A percentile compares a stretch with the other conserved stretches of the same genome.
Evolutionary conservation across 768 basidiomycete genomes (phyloP).

Genomic region (Suillus discolor): DNA sequence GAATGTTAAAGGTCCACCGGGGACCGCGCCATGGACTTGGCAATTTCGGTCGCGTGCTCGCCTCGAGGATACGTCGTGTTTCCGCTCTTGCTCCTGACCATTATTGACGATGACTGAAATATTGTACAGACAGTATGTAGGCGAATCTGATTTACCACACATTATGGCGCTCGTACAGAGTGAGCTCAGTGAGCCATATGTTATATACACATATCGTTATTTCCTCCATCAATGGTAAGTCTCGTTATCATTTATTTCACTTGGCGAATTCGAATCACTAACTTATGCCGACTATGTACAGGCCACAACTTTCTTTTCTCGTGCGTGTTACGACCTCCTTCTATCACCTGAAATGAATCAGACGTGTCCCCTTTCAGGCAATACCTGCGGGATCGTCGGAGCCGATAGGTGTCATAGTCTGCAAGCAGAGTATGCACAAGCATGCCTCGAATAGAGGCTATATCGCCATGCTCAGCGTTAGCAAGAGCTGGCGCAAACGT

Average conservation of each 20-base stretch:
- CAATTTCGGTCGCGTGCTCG: conserved; percentile 5
- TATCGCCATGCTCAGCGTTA: conserved; percentile 96
- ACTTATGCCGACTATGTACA: conserved; percentile 27
- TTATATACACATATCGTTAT: conserved; percentile 95
- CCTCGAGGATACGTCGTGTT: conserved; percentile 7
- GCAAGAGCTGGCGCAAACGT: conserved; percentile 79
- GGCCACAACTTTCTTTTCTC: conserved; percentile 90
- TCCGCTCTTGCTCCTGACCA: conserved; percentile 11
- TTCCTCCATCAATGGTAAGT: conserved; percentile 95
- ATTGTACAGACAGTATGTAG: conserved; percentile 71
- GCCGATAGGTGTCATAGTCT: conserved; percentile 92
- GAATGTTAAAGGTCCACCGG: conserved; percentile 12
- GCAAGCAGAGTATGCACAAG: conserved; percentile 92
- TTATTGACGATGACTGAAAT: conserved; percentile 37
- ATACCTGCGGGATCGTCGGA: conserved; percentile 35
- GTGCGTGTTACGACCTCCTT: conserved; percentile 37
- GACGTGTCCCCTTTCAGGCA: conserved; percentile 18
- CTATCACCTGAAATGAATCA: not conserved
- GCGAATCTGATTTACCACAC: conserved; percentile 77
- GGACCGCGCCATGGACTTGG: conserved; percentile 8
- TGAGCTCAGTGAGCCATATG: conserved; percentile 95
- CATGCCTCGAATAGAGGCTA: conserved; percentile 84
- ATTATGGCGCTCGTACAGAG: conserved; percentile 89
- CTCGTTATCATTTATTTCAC: conserved; percentile 6
- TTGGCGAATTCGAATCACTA: conserved; percentile 8